A percentile compares a stretch with the other conserved stretches of the same genome.
Conservation (phyloP, 768 basidiomycete species). For the Russula sp. region DNA sequence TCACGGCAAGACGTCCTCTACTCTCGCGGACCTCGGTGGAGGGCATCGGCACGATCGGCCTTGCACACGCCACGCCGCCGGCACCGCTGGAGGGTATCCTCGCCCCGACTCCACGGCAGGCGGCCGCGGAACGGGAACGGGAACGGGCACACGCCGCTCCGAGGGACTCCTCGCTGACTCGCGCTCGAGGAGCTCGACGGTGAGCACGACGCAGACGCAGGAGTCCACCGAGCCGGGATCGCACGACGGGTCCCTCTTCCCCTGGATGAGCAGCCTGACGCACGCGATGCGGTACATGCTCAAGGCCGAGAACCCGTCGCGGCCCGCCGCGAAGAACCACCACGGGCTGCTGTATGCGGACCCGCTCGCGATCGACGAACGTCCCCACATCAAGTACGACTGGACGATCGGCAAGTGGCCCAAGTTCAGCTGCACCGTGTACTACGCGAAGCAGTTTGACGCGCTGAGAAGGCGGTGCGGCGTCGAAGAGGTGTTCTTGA, state of each 20-base stretch:
- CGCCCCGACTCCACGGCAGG: too few relatives aligned
- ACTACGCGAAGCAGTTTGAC: slow-evolving; percentile 80
- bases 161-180: neutral
- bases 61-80: too few relatives aligned
- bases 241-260: slow-evolving; percentile 29
- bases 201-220: slow-evolving; percentile 7
- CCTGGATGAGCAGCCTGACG: slow-evolving; percentile 49
- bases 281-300: slow-evolving; percentile 57
- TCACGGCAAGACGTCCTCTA: slow-evolving; percentile 38
- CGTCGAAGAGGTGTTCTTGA: slow-evolving; percentile 50
- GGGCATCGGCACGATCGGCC: slow-evolving; percentile 36
- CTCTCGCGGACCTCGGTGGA: slow-evolving; percentile 34
- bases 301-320: slow-evolving; percentile 33
- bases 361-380: slow-evolving; percentile 49
- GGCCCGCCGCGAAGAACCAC: slow-evolving; percentile 36
- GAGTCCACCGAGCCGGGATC: slow-evolving; percentile 2
- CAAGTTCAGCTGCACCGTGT: slow-evolving; percentile 76
- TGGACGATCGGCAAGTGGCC: slow-evolving; percentile 70
- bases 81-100: too few relatives aligned
- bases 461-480: slow-evolving; percentile 58
- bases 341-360: slow-evolving; percentile 44
- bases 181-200: slow-evolving; percentile 14
- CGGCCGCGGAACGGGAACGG: too few relatives aligned
- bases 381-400: slow-evolving; percentile 79
- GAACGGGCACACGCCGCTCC: too few relatives aligned